Percentiles rank a stretch among this genome's conserved stretches.
phyloP scores from a whole-genome alignment of 495 filamentous ascomycete species.

The Penicillium dipodomyicola region DNA sequence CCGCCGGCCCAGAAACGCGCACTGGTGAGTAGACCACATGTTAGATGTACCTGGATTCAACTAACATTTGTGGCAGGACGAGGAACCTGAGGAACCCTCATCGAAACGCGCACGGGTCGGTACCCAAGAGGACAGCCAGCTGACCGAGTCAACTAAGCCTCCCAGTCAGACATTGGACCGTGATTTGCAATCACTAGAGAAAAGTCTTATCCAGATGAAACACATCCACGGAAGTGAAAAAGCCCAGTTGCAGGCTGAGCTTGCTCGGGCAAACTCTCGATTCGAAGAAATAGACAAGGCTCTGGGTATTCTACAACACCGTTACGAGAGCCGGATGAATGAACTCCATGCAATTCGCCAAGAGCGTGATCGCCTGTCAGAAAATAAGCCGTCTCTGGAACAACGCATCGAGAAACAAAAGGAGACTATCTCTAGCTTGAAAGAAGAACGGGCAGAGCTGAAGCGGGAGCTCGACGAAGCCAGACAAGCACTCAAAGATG shows the following conservation, averaged over 20 bases:
- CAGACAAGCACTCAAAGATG: slow-evolving; percentile 45
- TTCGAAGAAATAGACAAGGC: slow-evolving; percentile 30
- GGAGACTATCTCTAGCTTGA: slow-evolving; percentile 46
- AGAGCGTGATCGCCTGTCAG: slow-evolving; percentile 32
- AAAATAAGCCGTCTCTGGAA: slow-evolving; percentile 27
- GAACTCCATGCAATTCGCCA: slow-evolving; percentile 40
- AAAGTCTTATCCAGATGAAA: slow-evolving; percentile 37
- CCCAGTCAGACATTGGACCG: slow-evolving; percentile 34
- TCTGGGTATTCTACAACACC: slow-evolving; percentile 39
- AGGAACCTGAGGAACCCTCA: slow-evolving; percentile 27
- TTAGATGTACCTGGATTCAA: not conserved
- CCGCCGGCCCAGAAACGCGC: slow-evolving; percentile 32
- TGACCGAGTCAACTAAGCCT: slow-evolving; percentile 35
- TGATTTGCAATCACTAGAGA: slow-evolving; percentile 35
- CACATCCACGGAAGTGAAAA: slow-evolving; percentile 30
- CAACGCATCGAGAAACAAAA: slow-evolving; percentile 40
- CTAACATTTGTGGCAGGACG: slow-evolving; percentile 23
- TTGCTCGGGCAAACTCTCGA: slow-evolving; percentile 24
- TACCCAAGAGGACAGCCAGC: slow-evolving; percentile 33
- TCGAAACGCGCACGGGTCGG: slow-evolving; percentile 38
- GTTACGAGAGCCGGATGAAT: slow-evolving; percentile 42
- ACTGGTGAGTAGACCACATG: slow-evolving; percentile 31
- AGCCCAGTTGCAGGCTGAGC: slow-evolving; percentile 28
- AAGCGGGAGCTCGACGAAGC: slow-evolving; percentile 50
- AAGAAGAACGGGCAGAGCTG: slow-evolving; percentile 48